Conservation (phyloP, 805 yeast genomes). For the Yarrowia sp. region DNA sequence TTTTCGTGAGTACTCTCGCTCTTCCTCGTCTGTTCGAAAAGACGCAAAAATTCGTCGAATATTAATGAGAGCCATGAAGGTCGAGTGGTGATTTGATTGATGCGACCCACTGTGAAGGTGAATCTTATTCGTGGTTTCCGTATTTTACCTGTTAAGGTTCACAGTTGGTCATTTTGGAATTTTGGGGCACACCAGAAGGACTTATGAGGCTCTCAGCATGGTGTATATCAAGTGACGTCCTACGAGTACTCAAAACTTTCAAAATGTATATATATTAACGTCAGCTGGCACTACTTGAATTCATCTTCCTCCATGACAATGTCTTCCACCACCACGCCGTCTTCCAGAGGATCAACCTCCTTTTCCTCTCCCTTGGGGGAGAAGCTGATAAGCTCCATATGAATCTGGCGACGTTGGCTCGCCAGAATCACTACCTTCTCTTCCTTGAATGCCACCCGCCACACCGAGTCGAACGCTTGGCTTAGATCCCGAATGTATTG, state of each 20-base stretch:
- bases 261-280: not conserved
- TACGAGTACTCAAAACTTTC: no score
- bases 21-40: slow-evolving; percentile 83
- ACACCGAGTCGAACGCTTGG: slow-evolving; percentile 40
- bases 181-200: no score
- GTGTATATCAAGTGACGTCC: no score
- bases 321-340: not conserved
- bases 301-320: not conserved
- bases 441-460: slow-evolving; percentile 43
- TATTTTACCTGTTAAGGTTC: not conserved
- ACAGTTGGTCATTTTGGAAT: no score
- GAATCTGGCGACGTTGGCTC: slow-evolving; percentile 33
- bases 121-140: not conserved
- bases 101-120: not conserved
- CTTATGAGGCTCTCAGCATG: no score
- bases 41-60: slow-evolving; percentile 75
- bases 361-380: slow-evolving; percentile 30
- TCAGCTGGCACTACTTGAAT: not conserved
- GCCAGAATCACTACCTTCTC: slow-evolving; percentile 43
- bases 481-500: slow-evolving; percentile 40
- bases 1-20: slow-evolving; percentile 65
- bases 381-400: slow-evolving; percentile 42
- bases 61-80: slow-evolving; percentile 59
- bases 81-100: not conserved
- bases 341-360: slow-evolving; percentile 10